Base-by-base conservation (phyloP, 2,329 filamentous ascomycete species). In the Sclerotinia sclerotiorum region DNA sequence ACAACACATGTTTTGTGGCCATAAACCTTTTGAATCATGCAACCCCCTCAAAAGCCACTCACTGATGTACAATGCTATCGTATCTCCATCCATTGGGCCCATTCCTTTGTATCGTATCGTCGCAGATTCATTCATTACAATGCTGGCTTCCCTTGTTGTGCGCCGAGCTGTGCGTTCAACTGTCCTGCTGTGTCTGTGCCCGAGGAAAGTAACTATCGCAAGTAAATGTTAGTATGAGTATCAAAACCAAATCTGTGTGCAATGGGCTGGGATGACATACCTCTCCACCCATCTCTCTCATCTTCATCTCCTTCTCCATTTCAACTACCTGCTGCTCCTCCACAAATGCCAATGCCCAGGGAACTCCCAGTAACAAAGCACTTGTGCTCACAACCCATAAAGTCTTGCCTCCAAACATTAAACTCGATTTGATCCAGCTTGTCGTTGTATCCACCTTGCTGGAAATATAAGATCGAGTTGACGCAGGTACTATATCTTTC, bases 251-350 rank as follows among this genome's bases (percentile, higher is more conserved):
- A 24, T 44, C 11, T 10, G 29, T 29, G 46, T 55, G n/a, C 4
- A 48, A 21, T 64, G 46, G 35, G 5, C 48, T 27, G 42, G 56
- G 48, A 42, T 13, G 42, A 70, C 72, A 61, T 74, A 90, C 87
- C 84, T 97, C 92, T 78, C 91, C 90, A 72, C 93, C 93, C 77
- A 91, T 88, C 86, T 97, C 92, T 80, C 95, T 91, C 92, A 97
- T 95, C 80, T 91, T 89, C 87, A 94, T 93, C 84, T 97, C 94
- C 81, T 93, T 89, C 88, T 99, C 95, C 93, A 97, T 96, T 84
- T 97, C 94, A 73, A 94, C 85, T 79, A 97, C 88, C 84, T 97
- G 92, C 85, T 97, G 93, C 84, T 99, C 95, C 84, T 99, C 95
- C 72, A 91, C 89, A 79, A 93, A 94, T 69, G 93, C 94, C 74